Base-by-base conservation (phyloP, 2,329 filamentous ascomycete species). In the Knoxdaviesia proteae region DNA sequence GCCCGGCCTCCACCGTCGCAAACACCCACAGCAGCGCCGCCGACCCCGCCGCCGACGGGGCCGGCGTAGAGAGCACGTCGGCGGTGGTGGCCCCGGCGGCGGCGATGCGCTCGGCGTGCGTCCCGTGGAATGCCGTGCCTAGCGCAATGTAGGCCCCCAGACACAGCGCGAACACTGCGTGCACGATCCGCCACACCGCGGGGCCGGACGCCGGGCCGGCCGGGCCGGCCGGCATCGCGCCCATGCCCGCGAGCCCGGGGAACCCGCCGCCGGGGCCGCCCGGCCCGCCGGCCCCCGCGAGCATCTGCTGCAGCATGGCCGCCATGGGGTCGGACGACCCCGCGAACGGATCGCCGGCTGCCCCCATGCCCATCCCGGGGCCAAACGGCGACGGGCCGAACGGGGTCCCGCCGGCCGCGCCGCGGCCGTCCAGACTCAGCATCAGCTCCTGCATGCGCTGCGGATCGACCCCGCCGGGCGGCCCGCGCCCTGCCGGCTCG, bases 291-390 rank as follows among this genome's bases (percentile, higher is more conserved):
- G 50, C 61, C 40, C 62, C 63, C 31, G 57, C 55, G 63, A 82
- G 71, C 66, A 86, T 74, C 58, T 84, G 78, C 52, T 79, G 72
- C 58, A 88, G 68, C 71, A 87, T 78, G 57, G 74, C 70, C 67
- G 81, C 60, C 45, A 59, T 58, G 50, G 50, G 59, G 49, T 59
- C 59, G 36, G 58, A 2, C 20, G 20, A 20, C 20, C 20, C 20
- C 20, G 20, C 39, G n/a, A 42, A 40, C n/a, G 40, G 38, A 34
- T 52, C 50, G 31, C 44, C 47, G 20, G 47, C 49, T 34, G 45
- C 46, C 32, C 45, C 49, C 5, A n/a, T 38, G 11, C 32, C 43
- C 32, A 36, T 31, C 7, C 33, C 42, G 53, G 52, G 39, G 50
- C 45, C 20, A 53, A 49, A 55, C 43, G 44, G 51, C 37, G 50